Percentiles rank a stretch among this genome's conserved stretches.
Conservation (phyloP, 805 yeast genomes). For the Candida yuanshanica region DNA sequence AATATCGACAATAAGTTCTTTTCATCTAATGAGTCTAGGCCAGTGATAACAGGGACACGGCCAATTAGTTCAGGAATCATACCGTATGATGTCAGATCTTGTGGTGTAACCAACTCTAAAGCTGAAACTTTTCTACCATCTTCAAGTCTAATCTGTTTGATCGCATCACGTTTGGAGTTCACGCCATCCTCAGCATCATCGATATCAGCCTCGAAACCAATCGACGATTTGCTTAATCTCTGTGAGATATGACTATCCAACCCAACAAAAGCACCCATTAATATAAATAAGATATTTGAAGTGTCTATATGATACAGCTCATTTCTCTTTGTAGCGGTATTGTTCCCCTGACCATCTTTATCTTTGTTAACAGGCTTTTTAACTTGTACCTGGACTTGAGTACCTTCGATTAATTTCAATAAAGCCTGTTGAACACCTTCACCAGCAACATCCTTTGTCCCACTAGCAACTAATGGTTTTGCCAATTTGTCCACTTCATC, state of each 20-base stretch:
- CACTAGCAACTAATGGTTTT: conserved; percentile 39
- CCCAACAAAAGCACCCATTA: conserved; percentile 62
- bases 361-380: conserved; percentile 35
- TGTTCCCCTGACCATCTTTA: conserved; percentile 25
- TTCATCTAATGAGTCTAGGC: conserved; percentile 40
- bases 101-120: conserved; percentile 41
- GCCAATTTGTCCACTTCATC: conserved; percentile 58
- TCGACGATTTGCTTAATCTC: conserved; percentile 28
- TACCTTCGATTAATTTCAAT: conserved; percentile 52
- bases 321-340: conserved; percentile 28
- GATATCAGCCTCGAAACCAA: conserved; percentile 21
- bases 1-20: conserved; percentile 43
- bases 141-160: conserved; percentile 31
- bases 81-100: conserved; percentile 47
- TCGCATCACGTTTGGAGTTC: conserved; percentile 18
- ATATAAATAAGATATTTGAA: conserved; percentile 47
- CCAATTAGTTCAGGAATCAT: conserved; percentile 58
- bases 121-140: conserved; percentile 36
- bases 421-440: conserved; percentile 63
- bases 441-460: conserved; percentile 54
- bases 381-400: conserved; percentile 42
- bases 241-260: conserved; percentile 42
- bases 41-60: conserved; percentile 49
- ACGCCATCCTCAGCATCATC: conserved; percentile 3
- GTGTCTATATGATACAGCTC: conserved; percentile 48